phyloP scores from a whole-genome alignment of 2,329 filamentous ascomycete species.

The Ophiobolus disseminans region DNA sequence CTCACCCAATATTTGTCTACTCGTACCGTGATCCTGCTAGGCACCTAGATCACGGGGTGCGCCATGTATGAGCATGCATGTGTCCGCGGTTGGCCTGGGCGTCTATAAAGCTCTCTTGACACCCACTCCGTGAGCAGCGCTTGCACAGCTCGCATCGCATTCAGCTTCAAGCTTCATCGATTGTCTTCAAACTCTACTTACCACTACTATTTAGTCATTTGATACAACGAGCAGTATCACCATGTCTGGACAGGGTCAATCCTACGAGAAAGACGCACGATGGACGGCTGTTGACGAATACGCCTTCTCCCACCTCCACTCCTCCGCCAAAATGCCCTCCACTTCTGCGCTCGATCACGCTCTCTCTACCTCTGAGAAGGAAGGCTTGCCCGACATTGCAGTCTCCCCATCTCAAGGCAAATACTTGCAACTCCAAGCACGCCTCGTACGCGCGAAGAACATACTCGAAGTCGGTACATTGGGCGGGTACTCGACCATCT shows the following conservation, averaged over 20 bases:
- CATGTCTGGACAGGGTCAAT: constrained; percentile 25
- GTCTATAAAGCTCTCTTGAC: constrained; percentile 10
- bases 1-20: not conserved
- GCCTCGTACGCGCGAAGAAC: constrained; percentile 34
- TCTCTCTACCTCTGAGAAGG: constrained; percentile 22
- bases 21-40: not conserved
- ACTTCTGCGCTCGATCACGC: constrained; percentile 34
- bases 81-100: not conserved
- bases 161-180: not conserved
- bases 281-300: constrained; percentile 52
- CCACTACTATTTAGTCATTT: not conserved
- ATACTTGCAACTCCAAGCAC: constrained; percentile 43
- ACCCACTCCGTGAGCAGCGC: not conserved
- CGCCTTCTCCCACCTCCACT: constrained; percentile 44
- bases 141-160: not conserved
- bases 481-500: constrained; percentile 63
- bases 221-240: not conserved
- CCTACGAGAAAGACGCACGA: constrained; percentile 40
- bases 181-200: not conserved
- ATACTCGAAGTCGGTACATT: constrained; percentile 63
- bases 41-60: constrained; percentile 4
- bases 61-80: not conserved
- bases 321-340: constrained; percentile 29
- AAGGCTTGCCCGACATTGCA: constrained; percentile 45
- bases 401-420: constrained; percentile 46